Evolutionary conservation across 345 rosid species (phyloP).

Genomic region (Citrus trifoliata): DNA sequence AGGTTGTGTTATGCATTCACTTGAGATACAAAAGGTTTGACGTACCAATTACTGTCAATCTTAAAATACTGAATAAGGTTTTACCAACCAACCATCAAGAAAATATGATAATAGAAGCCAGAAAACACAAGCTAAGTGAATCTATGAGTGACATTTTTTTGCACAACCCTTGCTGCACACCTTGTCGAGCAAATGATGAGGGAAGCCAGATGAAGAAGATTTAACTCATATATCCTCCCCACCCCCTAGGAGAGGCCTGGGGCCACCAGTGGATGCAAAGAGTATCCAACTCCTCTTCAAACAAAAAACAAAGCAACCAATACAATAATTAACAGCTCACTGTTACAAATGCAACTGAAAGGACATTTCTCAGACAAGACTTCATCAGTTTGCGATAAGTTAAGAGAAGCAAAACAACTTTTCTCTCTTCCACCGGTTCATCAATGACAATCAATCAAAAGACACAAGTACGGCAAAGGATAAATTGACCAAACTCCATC

Average conservation of each 20-base stretch:
- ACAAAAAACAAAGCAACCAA: not conserved
- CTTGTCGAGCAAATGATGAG: not conserved
- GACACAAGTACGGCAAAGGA: not conserved
- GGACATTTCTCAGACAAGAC: not conserved
- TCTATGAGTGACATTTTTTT: not conserved
- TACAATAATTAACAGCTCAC: not conserved
- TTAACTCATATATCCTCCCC: not conserved
- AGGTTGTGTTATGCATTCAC: not conserved
- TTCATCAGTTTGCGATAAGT: not conserved
- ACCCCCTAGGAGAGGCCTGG: not conserved
- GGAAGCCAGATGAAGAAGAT: not conserved
- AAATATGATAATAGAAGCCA: not conserved
- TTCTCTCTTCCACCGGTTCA: not conserved
- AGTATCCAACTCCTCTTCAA: not conserved
- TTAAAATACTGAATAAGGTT: not conserved
- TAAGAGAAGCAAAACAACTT: not conserved
- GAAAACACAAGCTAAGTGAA: not conserved
- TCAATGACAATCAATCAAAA: not conserved
- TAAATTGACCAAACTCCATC: not conserved
- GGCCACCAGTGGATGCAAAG: not conserved
- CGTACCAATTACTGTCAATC: not conserved
- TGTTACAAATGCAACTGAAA: not conserved
- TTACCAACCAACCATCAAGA: not conserved
- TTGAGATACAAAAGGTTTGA: not conserved
- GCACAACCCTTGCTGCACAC: not conserved